phyloP scores from a whole-genome alignment of 2,329 filamentous ascomycete genomes.

The Coniochaeta sp. region DNA sequence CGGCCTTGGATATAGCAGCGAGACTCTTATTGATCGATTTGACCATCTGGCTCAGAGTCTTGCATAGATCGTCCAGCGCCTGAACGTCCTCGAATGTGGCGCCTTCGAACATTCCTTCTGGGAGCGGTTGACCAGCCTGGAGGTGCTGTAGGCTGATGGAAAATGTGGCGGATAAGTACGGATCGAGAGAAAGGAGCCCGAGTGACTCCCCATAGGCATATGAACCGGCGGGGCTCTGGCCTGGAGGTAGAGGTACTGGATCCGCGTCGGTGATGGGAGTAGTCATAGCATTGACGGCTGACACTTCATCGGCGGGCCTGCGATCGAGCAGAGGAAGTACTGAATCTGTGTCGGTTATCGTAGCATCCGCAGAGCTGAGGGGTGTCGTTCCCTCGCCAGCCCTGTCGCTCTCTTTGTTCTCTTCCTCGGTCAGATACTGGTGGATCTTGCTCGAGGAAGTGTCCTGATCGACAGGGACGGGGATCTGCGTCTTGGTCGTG shows the following conservation, averaged over 20 bases:
- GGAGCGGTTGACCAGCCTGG: not conserved
- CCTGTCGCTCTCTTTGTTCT: not conserved
- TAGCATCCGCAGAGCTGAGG: not conserved
- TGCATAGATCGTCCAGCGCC: not conserved
- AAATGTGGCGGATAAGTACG: too few species aligned
- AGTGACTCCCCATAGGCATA: not conserved
- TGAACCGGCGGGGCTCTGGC: not conserved
- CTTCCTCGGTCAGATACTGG: too few species aligned
- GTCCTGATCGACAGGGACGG: too few species aligned
- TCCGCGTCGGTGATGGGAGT: too few species aligned
- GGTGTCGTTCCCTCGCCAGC: not conserved
- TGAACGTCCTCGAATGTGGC: not conserved
- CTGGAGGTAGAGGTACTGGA: too few species aligned
- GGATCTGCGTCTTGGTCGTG: too few species aligned
- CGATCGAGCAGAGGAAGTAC: too few species aligned
- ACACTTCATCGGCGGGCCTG: too few species aligned
- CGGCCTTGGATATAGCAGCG: not conserved
- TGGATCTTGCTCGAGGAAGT: too few species aligned
- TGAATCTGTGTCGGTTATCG: too few species aligned
- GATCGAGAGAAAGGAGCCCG: not conserved
- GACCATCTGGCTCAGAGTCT: not conserved
- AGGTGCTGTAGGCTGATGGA: not conserved
- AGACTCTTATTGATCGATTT: not conserved
- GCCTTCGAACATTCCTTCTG: not conserved
- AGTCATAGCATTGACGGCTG: too few species aligned